Conservation (phyloP, 441 rosid genomes). For the Hura crepitans region DNA sequence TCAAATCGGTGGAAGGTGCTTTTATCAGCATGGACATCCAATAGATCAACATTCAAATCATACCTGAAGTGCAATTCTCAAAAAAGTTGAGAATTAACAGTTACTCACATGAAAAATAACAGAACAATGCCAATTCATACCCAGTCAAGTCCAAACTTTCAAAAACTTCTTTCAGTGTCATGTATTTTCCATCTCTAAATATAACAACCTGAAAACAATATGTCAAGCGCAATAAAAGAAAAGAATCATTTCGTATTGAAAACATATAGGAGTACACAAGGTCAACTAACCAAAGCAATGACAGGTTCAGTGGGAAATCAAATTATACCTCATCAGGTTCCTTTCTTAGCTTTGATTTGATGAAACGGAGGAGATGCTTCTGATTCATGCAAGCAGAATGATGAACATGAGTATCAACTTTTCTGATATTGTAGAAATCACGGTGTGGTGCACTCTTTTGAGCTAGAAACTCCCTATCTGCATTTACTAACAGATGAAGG, state of each 20-base stretch:
- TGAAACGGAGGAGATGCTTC: slow-evolving; percentile 69
- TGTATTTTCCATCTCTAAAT: slow-evolving; percentile 73
- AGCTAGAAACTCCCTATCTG: slow-evolving; percentile 58
- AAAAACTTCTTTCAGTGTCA: slow-evolving; percentile 65
- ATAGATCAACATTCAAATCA: slow-evolving; percentile 69
- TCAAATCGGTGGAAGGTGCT: slow-evolving; percentile 75
- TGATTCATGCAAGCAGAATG: slow-evolving; percentile 86
- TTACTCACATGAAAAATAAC: slow-evolving; percentile 7
- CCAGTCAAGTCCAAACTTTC: slow-evolving; percentile 71
- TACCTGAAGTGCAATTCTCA: slow-evolving; percentile 36
- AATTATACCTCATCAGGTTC: slow-evolving; percentile 66
- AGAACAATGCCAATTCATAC: slow-evolving; percentile 27
- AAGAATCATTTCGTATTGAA: not conserved
- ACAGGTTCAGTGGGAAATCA: slow-evolving; percentile 8
- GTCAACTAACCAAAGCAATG: not conserved
- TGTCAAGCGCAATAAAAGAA: not conserved
- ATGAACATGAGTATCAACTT: slow-evolving; percentile 77
- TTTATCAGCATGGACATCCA: slow-evolving; percentile 83
- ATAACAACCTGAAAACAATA: slow-evolving; percentile 53
- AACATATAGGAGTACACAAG: not conserved
- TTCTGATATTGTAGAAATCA: slow-evolving; percentile 69
- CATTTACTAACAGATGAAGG: slow-evolving; percentile 63
- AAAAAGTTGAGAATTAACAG: not conserved
- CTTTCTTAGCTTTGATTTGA: slow-evolving; percentile 61
- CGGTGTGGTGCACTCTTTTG: slow-evolving; percentile 79